Evolutionary conservation across 169 alveolate species (phyloP), one percentile per base, ranked within the genome.

Genomic region (Plasmodium vinckei): DNA sequence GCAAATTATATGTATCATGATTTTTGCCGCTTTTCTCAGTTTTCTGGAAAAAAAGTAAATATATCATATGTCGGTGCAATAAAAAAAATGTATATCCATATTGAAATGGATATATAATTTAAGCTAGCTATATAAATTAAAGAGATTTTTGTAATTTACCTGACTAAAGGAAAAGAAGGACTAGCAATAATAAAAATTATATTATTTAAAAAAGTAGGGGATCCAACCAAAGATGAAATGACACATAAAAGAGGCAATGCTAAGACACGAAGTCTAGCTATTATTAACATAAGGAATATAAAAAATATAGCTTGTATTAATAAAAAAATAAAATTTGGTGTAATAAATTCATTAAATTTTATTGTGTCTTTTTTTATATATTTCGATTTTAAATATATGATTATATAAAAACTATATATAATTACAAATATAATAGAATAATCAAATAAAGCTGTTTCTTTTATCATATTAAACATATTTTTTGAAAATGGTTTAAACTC

Each of bases 241-340:
- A 79, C 12, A 56, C 89, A 79, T 51, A 79, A 15, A 9, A 79
- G 71, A 13, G 89, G 89, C 3, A 79, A 56, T 15, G 82, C 82
- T 63, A 79, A 27, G 15, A 79, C 89, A 54, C 89, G 89, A 17
- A 79, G 49, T 17, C 89, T 69, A 2, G 89, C 27, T 56, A 79
- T 79, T 0, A 79, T 79, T 10, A 49, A 2, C 89, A 67, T 67
- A n/a, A 79, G 59, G 27, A 44, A 23, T 21, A 42, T 17, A 33
- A 65, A 79, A 67, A 65, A 67, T 23, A 57, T 12, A 25, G 68
- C 33, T 27, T 79, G 89, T 6, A 53, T 54, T 10, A 79, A 2
- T 25, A 79, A 47, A 71, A 65, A 79, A 27, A 79, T 9, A 49
- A 79, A 79, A 9, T 25, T 49, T 17, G 72, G 15, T 1, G 65